Conservation (phyloP, 352 stramenopile species). For the Phytopythium sindhum region DNA sequence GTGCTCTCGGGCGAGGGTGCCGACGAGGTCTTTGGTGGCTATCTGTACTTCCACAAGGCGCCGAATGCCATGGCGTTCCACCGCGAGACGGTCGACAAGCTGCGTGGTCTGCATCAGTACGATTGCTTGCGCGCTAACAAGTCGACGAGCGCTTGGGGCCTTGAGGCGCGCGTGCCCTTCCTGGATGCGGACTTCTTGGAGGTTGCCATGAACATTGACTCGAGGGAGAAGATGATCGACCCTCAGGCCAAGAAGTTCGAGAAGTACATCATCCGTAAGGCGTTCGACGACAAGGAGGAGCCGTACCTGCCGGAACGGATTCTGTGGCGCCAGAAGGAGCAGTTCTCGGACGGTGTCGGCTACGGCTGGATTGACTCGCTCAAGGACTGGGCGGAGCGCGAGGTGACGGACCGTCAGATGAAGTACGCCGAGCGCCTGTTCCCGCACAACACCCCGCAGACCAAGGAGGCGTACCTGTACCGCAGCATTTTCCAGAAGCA, state of each 20-base stretch:
- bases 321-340: slow-evolving; percentile 99
- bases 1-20: slow-evolving; percentile 97
- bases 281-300: slow-evolving; percentile 96
- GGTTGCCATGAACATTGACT: slow-evolving; percentile 97
- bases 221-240: slow-evolving; percentile 97
- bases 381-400: slow-evolving; percentile 92
- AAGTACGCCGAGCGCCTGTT: slow-evolving; percentile 93
- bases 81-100: slow-evolving; percentile 93
- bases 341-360: slow-evolving; percentile 99
- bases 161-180: slow-evolving; percentile 98
- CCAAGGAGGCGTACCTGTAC: slow-evolving; percentile 97
- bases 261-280: slow-evolving; percentile 99
- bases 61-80: slow-evolving; percentile 93
- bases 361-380: slow-evolving; percentile 99
- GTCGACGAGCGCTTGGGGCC: slow-evolving; percentile 96
- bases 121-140: slow-evolving; percentile 99
- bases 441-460: slow-evolving; percentile 97
- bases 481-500: slow-evolving; percentile 98
- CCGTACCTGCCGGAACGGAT: slow-evolving; percentile 97
- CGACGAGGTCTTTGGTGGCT: slow-evolving; percentile 98
- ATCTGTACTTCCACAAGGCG: slow-evolving; percentile 99
- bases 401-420: slow-evolving; percentile 96
- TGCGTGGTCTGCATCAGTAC: slow-evolving; percentile 96
- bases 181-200: slow-evolving; percentile 98
- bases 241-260: slow-evolving; percentile 92